Base-by-base conservation (phyloP, 129 eudicot species). In the Glebionis coronaria region DNA sequence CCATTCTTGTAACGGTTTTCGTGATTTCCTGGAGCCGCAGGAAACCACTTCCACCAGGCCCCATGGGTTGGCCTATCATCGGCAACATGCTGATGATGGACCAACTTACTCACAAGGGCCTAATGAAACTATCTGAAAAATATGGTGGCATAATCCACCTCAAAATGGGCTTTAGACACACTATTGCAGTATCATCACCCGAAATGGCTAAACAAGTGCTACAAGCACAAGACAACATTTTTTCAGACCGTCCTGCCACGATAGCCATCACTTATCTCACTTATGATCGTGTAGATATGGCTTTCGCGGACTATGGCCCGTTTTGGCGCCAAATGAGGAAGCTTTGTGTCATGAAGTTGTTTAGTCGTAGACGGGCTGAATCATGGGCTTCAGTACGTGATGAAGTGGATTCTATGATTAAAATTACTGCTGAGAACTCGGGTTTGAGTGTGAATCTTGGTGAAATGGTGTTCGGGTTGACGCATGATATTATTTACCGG, bases 271-370 rank as follows among this genome's bases (percentile, higher is more conserved):
- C 80, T n/a, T 87, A 84, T 68, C 76, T 87, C 0, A 87, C 95
- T 4, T 87, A 87, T 46, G 72, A 84, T 31, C 80, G 90, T 2
- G 95, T 87, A 4, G 90, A 87, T 69, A 87, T 87, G 95, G 95
- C 90, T 0, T 87, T 87, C 11, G 90, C 88, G 18, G 78, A 87
- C 54, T 87, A 87, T 66, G 95, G 90, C 50, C 90, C 88, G 49
- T 84, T 87, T 40, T 87, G 95, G 95, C 85, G 95, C 6, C 95
- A 87, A 56, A 84, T 87, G 95, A 69, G 95, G 2, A 87, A 87
- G 56, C 75, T 87, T 3, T 84, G 86, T 8, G 90, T 87, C 21
- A 84, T 87, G 84, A 84, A 84, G 72, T 72, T 87, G 6, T 87
- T 87, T 56, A 87, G 95, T 76, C 83, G 95, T 0, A 84, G 75